Base-by-base conservation (phyloP, 1,139 yeast species). In the Ogataea hybrid region DNA sequence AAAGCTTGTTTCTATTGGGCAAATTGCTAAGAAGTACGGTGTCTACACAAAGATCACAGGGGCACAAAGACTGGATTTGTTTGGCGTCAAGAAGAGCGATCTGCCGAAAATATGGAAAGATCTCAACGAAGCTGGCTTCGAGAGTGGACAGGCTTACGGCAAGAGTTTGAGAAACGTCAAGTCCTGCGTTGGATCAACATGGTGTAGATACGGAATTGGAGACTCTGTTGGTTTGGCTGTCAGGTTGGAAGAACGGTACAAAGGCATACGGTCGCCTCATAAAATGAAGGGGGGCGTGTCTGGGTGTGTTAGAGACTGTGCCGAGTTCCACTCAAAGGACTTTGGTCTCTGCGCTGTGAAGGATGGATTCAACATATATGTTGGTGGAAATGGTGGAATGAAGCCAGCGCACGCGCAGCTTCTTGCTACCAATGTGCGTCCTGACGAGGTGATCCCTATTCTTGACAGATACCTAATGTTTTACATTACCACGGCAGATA, bases 301-400 rank as follows among this genome's bases (percentile, higher is more conserved):
- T 16, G 67, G 67, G 7, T 63, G 67, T 49, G 58, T 63, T 28
- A 53, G 67, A 20, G 67, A 63, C 37, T 63, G 66, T 47, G 67
- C 67, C 7, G 67, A 63, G 39, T 61, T 62, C 40, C 67, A 63
- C 42, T 59, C 61, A 15, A 63, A 63, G 41, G 67, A 63, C 43
- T 63, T 63, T 44, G 64, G 64, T 6, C 49, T 59, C 4, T 60
- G 63, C 44, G 62, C 64, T 16, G 61, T 58, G 8, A 46, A 43
- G 25, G 48, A 29, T 22, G 48, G 67, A 1, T 63, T 53, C 48
- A 62, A 60, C 41, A 63, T 63, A 20, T 63, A 47, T 41, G 67
- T 63, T 27, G 66, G 67, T 12, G 67, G 67, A 21, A 63, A 63
- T 42, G 67, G 67, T 32, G 67, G 67, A 41, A 63, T 63, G 64